Conservation (phyloP, 164 flowering plant species). For the Berberis thunbergii region DNA sequence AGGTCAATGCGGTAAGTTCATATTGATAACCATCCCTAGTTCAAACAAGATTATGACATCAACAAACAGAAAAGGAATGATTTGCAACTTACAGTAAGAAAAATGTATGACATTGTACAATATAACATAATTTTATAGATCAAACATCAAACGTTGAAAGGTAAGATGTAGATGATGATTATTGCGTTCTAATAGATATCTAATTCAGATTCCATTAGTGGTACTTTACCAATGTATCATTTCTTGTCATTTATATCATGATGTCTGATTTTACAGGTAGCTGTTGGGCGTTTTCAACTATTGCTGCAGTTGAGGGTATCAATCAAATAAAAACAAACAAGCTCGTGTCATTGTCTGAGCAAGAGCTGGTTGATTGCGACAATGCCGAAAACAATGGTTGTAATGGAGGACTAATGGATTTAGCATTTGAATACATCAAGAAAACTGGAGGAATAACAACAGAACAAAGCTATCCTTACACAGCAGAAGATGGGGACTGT, state of each 20-base stretch:
- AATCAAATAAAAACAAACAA: conserved; percentile 43
- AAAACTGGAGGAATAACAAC: conserved; percentile 39
- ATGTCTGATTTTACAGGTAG: conserved; percentile 33
- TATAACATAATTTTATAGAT: not conserved
- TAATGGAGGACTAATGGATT: conserved; percentile 62
- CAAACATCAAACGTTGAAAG: not conserved
- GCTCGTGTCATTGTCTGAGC: conserved; percentile 52
- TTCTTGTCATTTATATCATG: not conserved
- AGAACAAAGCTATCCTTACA: conserved; percentile 42
- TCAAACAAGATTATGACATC: too few relatives aligned
- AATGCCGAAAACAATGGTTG: conserved; percentile 41
- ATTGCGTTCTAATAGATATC: not conserved
- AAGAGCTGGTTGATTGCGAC: conserved; percentile 64
- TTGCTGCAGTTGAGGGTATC: conserved; percentile 57
- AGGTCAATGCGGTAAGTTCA: conserved; percentile 48
- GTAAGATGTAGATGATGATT: not conserved
- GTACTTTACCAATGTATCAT: too few relatives aligned
- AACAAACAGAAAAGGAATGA: too few relatives aligned
- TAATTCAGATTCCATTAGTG: not conserved
- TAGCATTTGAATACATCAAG: conserved; percentile 43
- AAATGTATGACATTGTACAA: not conserved
- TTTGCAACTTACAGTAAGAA: too few relatives aligned
- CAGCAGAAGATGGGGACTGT: conserved; percentile 34
- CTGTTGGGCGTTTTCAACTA: conserved; percentile 71
- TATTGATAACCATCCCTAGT: not conserved